phyloP scores from a whole-genome alignment of 352 stramenopile genomes.

The Pythium aphanidermatum region DNA sequence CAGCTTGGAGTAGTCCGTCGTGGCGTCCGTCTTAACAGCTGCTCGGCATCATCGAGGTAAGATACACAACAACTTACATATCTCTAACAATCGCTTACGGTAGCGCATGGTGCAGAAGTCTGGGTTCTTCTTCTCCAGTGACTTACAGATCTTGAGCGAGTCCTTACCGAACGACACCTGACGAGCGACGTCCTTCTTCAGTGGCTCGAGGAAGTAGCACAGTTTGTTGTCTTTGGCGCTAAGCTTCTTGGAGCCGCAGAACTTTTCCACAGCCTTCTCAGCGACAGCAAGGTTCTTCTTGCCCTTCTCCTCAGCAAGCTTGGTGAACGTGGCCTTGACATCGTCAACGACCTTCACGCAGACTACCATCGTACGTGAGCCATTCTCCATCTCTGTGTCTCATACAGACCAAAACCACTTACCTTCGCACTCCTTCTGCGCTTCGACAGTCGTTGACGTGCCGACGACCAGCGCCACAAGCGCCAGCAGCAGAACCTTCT shows the following conservation, averaged over 20 bases:
- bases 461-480: slow-evolving; percentile 56
- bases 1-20: slow-evolving; percentile 94
- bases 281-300: slow-evolving; percentile 77
- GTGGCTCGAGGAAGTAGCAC: slow-evolving; percentile 93
- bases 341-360: slow-evolving; percentile 90
- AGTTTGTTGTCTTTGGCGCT: slow-evolving; percentile 90
- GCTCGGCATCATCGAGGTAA: too few relatives aligned
- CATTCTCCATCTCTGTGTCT: too few relatives aligned
- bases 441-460: slow-evolving; percentile 28
- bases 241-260: slow-evolving; percentile 77
- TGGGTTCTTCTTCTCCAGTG: slow-evolving; percentile 91
- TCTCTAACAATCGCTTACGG: slow-evolving; percentile 51
- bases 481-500: slow-evolving; percentile 54
- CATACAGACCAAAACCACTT: slow-evolving; percentile 3
- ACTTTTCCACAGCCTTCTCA: slow-evolving; percentile 80
- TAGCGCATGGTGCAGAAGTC: slow-evolving; percentile 94
- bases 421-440: slow-evolving; percentile 90
- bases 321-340: slow-evolving; percentile 64
- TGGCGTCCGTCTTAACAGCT: slow-evolving; percentile 92
- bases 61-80: too few relatives aligned
- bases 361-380: slow-evolving; percentile 37
- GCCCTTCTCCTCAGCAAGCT: slow-evolving; percentile 61
- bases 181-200: slow-evolving; percentile 92
- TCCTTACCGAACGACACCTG: slow-evolving; percentile 92
- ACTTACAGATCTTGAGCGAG: slow-evolving; percentile 91